These are phyloP conservation scores for Aspergillus sergii DNA, from an alignment of 2,329 filamentous ascomycete species.

Conservation along the genomic window DNA sequence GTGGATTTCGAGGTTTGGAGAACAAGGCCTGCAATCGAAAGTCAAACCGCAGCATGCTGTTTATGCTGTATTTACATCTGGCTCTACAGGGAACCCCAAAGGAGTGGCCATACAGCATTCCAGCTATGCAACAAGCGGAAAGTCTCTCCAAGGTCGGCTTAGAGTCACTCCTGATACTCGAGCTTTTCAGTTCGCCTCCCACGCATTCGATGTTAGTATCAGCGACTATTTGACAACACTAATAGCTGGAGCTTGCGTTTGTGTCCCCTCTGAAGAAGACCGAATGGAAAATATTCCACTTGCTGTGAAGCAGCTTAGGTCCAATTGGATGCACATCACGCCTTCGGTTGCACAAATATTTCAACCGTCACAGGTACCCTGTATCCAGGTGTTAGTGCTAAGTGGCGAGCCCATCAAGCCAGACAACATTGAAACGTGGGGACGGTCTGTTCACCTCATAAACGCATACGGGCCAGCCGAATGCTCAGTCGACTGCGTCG, in stretches of 20 bases:
- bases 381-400: too few relatives aligned
- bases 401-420: too few relatives aligned
- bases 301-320: constrained; percentile 3
- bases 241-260: constrained; percentile 11
- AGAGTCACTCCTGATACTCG: constrained; percentile 38
- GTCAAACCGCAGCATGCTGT: background rate
- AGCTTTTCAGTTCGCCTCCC: constrained; percentile 35
- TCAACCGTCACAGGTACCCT: too few relatives aligned
- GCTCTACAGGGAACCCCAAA: constrained; percentile 13
- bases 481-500: too few relatives aligned
- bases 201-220: constrained; percentile 45
- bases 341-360: too few relatives aligned
- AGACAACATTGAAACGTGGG: too few relatives aligned
- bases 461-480: too few relatives aligned
- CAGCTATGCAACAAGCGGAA: background rate
- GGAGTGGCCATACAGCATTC: constrained; percentile 41
- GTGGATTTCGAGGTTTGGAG: too few relatives aligned
- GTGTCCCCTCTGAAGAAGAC: constrained; percentile 12
- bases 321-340: too few relatives aligned
- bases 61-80: constrained; percentile 23
- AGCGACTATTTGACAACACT: constrained; percentile 36
- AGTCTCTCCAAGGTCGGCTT: background rate
- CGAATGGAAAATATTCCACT: constrained; percentile 1
- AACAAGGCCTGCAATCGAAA: too few relatives aligned
- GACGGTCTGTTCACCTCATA: too few relatives aligned